A percentile compares a stretch with the other conserved stretches of the same genome.
Evolutionary conservation across 208 protist species (phyloP).

Genomic region (Leishmania aethiopica): DNA sequence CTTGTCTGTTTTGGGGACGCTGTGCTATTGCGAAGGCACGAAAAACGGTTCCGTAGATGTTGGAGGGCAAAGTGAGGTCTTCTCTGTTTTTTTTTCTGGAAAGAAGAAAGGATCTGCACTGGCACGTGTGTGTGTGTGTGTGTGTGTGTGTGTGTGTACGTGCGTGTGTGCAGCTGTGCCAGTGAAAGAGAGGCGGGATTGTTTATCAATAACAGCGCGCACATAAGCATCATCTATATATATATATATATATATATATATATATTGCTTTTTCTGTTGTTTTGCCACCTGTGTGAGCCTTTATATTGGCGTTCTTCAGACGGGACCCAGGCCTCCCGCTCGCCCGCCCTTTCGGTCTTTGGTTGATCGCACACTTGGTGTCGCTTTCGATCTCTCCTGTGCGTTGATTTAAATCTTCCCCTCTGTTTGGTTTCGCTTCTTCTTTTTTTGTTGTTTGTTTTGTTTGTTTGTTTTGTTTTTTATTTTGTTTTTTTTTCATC

Average conservation of each 20-base stretch:
- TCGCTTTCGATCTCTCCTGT: too few relatives aligned
- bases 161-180: background rate
- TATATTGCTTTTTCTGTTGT: background rate
- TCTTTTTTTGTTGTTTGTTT: too few relatives aligned
- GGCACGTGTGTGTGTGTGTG: background rate
- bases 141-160: background rate
- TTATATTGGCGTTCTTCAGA: too few relatives aligned
- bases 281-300: background rate
- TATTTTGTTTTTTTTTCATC: background rate
- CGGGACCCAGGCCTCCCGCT: too few relatives aligned
- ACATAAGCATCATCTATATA: background rate
- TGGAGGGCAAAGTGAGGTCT: background rate
- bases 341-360: background rate
- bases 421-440: too few relatives aligned
- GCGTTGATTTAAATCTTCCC: too few relatives aligned
- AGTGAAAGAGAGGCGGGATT: background rate
- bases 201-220: background rate
- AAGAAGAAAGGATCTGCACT: too few relatives aligned
- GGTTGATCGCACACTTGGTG: background rate
- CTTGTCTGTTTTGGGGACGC: background rate
- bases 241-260: too few relatives aligned
- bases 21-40: too few relatives aligned
- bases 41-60: background rate
- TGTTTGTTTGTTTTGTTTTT: too few relatives aligned
- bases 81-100: background rate